Conservation (phyloP, 345 rosid species). For the Pseudoturritis turrita region DNA sequence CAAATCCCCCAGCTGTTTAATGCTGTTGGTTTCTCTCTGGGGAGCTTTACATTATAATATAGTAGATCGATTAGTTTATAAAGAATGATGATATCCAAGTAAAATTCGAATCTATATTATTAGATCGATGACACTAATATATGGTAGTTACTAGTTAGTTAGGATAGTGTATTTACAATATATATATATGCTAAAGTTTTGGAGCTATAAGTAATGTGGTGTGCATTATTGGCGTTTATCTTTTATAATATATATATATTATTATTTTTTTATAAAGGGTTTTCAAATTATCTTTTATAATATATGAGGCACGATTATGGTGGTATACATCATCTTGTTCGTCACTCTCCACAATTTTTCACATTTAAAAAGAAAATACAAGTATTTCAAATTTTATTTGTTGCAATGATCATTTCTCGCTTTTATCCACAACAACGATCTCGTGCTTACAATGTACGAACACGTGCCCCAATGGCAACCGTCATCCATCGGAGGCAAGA, state of each 20-base stretch:
- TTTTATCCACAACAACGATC: constrained; percentile 19
- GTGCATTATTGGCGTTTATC: constrained; percentile 31
- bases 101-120: constrained; percentile 14
- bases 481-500: not conserved
- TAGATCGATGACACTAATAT: constrained; percentile 5
- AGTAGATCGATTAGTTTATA: constrained; percentile 7
- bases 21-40: constrained; percentile 30
- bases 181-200: constrained; percentile 11
- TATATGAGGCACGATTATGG: constrained; percentile 28
- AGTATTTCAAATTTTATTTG: not conserved
- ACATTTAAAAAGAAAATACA: not conserved
- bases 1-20: constrained; percentile 27
- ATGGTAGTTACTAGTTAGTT: constrained; percentile 28
- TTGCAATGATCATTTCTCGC: constrained; percentile 1
- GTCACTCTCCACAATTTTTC: constrained; percentile 25
- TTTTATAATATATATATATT: not conserved
- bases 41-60: constrained; percentile 27
- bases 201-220: constrained; percentile 24
- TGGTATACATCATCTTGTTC: constrained; percentile 35
- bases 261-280: no score
- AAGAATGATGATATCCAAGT: constrained; percentile 5
- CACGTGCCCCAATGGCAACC: constrained; percentile 23
- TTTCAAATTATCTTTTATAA: no score
- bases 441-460: constrained; percentile 8
- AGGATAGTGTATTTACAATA: not conserved